Base-by-base conservation (phyloP, 768 basidiomycete species). In the Neoboletus brunneissimus region DNA sequence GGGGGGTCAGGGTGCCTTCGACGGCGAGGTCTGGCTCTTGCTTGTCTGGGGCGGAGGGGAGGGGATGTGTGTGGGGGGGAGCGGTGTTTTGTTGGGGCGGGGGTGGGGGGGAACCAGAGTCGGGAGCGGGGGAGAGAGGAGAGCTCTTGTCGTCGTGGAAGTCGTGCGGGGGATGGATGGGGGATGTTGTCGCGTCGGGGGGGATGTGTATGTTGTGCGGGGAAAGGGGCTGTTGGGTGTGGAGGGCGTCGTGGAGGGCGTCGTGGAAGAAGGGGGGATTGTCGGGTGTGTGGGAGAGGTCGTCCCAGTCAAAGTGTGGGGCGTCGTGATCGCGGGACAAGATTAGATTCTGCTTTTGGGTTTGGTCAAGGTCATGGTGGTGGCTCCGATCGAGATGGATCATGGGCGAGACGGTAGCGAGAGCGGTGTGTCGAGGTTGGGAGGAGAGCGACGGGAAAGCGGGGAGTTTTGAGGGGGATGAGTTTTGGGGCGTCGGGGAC, bases 1-100 rank as follows among this genome's bases (percentile, higher is more conserved):
- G 81, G 4, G 89, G 89, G 0, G 88, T 89, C 22, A 86, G 86
- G 61, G 57, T 70, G 73, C 69, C 62, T 70, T 78, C 68, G 68
- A 75, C 56, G 65, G 76, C 71, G 40, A 76, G 73, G 58, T 75
- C 73, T 10, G 63, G 65, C 53, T 74, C 70, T 55, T 73, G 56
- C 35, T 64, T 65, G 41, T 75, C 74, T 11, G 67, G 31, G 27
- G 22, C 45, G 12, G 67, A 51, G 20, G 59, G 56, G 8, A 61
- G 60, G 40, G 61, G 47, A 20, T 54, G 59, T 5, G 66, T 35
- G 41, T 68, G 64, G 40, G 27, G 64, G 4, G 69, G 48, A 9
- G 58, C 54, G 56, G 54, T 25, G 53, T 64, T 63, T 51, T 59
- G 60, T 2, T 60, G 59, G 56, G 72, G 45, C 0, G 29, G 75